Base-by-base conservation (phyloP, 768 basidiomycete species). In the Boletus vinaceobasis region DNA sequence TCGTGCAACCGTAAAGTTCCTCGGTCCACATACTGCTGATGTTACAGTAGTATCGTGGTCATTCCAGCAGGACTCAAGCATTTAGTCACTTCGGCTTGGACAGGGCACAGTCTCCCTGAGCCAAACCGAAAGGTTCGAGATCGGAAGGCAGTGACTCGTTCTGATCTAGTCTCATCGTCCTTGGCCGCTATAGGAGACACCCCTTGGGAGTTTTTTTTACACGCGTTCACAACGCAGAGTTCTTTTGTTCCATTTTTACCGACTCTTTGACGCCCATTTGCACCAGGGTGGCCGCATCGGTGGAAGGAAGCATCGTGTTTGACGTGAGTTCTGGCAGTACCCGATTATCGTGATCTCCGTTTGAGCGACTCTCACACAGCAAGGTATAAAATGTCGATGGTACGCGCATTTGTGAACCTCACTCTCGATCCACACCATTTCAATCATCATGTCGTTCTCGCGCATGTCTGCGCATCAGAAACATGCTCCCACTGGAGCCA, bases 401-500 rank as follows among this genome's bases (percentile, higher is more conserved):
- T 26, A 9, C 14, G 14, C 27, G 27, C 31, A 7, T 49, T 11
- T 9, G 11, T 23, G 26, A 19, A 23, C 38, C 11, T n/a, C 43
- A 33, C 19, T 21, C 44, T 38, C 44, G 5, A 5, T 27, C 15
- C 11, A 4, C 7, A 42, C 44, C 21, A 46, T 38, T 9, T 39
- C 14, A 38, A 50, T 7, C 33, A 56, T 7, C 57, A 67, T 65
- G 65, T 66, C 58, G 43, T 65, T 56, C 52, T 49, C 52, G 38
- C 62, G 46, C 56, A 47, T 37, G 52, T n/a, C 48, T 48, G 11
- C 9, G 14, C 45, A 62, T 10, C 49, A 53, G n/a, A 61, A 57
- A 26, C n/a, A 37, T 23, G 23, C 23, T 23, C 23, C 23, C 23
- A 4, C 23, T 23, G 23, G 23, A 23, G 23, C 23, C 23, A 23